Evolutionary conservation across 1,284 basidiomycete species (phyloP).

Genomic region (Takashimella tepidaria): DNA sequence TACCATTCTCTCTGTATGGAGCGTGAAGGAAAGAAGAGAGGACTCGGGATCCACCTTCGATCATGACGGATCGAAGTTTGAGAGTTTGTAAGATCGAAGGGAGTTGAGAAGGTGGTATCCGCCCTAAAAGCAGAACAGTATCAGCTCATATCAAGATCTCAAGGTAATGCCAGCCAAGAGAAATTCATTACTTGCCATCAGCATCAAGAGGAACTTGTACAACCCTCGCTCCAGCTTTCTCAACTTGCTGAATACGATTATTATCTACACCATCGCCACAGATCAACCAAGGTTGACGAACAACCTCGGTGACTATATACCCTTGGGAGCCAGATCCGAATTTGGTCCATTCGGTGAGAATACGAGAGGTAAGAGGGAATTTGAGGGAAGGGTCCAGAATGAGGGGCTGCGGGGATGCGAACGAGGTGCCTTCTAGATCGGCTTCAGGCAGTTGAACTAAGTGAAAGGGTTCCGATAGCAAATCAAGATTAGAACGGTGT

Average conservation of each 20-base stretch:
- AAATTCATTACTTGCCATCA: constrained; percentile 52
- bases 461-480: not conserved
- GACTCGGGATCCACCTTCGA: constrained; percentile 85
- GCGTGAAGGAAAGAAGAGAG: constrained; percentile 68
- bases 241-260: constrained; percentile 24
- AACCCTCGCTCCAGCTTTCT: constrained; percentile 42
- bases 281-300: constrained; percentile 72
- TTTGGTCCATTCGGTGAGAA: constrained; percentile 52
- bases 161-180: constrained; percentile 16
- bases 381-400: constrained; percentile 74
- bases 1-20: constrained; percentile 31
- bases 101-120: constrained; percentile 54
- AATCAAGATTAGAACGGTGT: not conserved
- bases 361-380: constrained; percentile 62
- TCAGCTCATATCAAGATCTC: too few species aligned
- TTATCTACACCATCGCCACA: constrained; percentile 44
- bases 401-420: constrained; percentile 68
- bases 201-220: constrained; percentile 43
- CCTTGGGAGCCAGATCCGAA: constrained; percentile 6
- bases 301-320: constrained; percentile 50
- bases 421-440: constrained; percentile 14
- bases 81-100: constrained; percentile 54
- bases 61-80: constrained; percentile 75
- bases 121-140: constrained; percentile 39
- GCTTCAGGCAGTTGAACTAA: constrained; percentile 31